A percentile compares a stretch with the other conserved stretches of the same genome.
phyloP scores from a whole-genome alignment of 129 eudicot genomes.

The Kitagawia praeruptora region DNA sequence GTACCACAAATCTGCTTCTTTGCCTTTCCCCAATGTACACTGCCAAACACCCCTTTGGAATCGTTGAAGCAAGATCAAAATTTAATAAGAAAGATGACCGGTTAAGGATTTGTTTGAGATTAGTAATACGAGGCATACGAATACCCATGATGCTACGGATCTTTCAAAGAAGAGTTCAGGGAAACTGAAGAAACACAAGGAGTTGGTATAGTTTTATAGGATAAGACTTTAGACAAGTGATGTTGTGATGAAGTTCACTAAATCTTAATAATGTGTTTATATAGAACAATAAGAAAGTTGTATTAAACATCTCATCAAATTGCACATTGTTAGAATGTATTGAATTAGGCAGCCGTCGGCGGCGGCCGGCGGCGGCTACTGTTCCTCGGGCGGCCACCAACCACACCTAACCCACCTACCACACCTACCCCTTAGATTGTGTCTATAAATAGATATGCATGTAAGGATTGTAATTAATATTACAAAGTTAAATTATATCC shows the following conservation, averaged over 20 bases:
- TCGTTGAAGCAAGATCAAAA: background rate
- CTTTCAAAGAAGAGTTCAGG: background rate
- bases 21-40: background rate
- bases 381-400: too few species aligned
- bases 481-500: too few species aligned
- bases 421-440: too few species aligned
- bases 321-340: too few species aligned
- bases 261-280: background rate
- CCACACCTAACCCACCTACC: too few species aligned
- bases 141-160: background rate
- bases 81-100: background rate
- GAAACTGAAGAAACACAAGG: background rate
- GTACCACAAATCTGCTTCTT: background rate
- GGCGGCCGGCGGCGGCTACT: too few species aligned
- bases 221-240: background rate
- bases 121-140: background rate
- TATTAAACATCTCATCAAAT: background rate
- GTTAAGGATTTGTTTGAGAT: background rate
- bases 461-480: too few species aligned
- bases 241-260: background rate
- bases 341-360: too few species aligned
- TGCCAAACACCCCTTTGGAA: background rate
- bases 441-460: too few species aligned
- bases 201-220: background rate
- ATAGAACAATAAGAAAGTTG: background rate